phyloP scores from a whole-genome alignment of 78 protist genomes.

The Planoprotostelium fungivorum region DNA sequence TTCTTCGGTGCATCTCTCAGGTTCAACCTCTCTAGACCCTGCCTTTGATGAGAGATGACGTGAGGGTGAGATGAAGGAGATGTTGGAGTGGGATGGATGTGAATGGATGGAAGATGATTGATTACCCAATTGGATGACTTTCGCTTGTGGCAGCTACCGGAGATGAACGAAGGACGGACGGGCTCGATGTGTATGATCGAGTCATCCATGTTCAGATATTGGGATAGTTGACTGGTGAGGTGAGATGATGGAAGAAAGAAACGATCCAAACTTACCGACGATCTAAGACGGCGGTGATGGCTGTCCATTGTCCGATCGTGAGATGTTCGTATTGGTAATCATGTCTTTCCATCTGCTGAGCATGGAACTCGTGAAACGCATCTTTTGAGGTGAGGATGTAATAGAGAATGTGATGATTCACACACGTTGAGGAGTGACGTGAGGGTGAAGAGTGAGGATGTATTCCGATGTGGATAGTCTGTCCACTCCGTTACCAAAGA shows the following conservation, averaged over 20 bases:
- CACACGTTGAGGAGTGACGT: too few species aligned
- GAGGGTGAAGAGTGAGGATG: too few species aligned
- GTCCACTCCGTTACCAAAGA: too few species aligned
- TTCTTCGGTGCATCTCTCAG: background rate
- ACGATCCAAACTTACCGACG: background rate
- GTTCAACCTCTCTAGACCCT: background rate
- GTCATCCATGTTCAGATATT: background rate
- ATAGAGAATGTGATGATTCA: too few species aligned
- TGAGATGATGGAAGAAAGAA: too few species aligned
- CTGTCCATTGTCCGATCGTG: background rate
- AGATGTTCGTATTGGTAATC: background rate
- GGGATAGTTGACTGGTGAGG: background rate
- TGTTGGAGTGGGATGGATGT: too few species aligned
- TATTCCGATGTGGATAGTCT: too few species aligned
- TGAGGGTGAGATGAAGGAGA: too few species aligned
- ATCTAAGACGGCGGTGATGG: background rate
- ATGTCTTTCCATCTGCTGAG: background rate
- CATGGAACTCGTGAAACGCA: background rate
- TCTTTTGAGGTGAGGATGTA: background rate
- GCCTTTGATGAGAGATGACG: background rate
- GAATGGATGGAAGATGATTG: background rate
- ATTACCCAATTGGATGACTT: background rate
- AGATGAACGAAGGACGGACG: background rate
- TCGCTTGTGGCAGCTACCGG: background rate
- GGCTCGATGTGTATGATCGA: background rate